Evolutionary conservation across 208 protist species (phyloP), one percentile per base, ranked within the genome.

Genomic region (Vickermania ingenoplastis): DNA sequence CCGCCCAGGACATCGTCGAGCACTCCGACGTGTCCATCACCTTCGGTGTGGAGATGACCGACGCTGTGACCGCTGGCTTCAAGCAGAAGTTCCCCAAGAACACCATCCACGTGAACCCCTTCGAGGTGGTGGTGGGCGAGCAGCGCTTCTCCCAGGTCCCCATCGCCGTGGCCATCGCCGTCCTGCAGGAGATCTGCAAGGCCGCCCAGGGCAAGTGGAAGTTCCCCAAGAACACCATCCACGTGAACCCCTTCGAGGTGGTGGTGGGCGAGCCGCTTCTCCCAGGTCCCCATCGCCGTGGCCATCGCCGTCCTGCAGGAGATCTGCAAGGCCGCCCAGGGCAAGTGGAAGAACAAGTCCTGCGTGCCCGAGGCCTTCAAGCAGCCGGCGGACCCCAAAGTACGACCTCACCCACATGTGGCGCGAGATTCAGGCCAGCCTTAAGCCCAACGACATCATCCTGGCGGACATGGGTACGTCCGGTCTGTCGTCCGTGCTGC

Each of bases 61-160:
- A 84, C 60, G 62, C 52, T 49, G 75, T 73, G 36, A 77, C 69
- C 13, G 36, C 53, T 31, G 31, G 53, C 41, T 79, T 80, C 60
- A 54, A 61, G 1, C 74, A 80, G 27, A 80, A 80, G 56, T 75
- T 84, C 57, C 55, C 75, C 61, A 45, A 59, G 21, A 77, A 61
- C 57, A 49, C 57, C 61, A 79, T 84, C 53, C 70, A 81, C 45
- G 64, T 84, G 4, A 63, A 79, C 61, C 78, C 78, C 31, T n/a
- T 79, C 59, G 51, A 62, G 36, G 54, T 62, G 53, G 61, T 57
- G 28, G 65, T 84, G 0, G 74, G 67, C 24, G 65, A 67, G 17
- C 58, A 79, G 61, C 53, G 64, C 51, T 84, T 71, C 63, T 56
- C 48, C 31, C 71, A 77, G 53, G 48, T 84, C 52, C 78, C 78